phyloP scores from a whole-genome alignment of 805 yeast species.

The Candida nemodendra region DNA sequence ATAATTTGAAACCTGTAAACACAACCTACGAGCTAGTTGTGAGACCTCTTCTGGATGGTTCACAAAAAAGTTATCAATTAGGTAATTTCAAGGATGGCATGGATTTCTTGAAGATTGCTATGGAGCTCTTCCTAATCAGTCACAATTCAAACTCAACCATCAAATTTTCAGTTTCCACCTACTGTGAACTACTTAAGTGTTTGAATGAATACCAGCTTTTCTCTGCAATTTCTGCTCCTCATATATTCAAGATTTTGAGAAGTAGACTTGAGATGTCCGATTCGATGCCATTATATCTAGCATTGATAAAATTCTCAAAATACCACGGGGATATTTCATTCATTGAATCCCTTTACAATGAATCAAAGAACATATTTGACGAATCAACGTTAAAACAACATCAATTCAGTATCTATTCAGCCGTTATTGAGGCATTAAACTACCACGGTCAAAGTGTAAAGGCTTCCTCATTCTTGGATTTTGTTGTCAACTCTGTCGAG shows the following conservation, averaged over 20 bases:
- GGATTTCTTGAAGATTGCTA: conserved; percentile 50
- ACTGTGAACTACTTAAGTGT: conserved; percentile 25
- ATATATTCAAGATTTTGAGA: conserved; percentile 18
- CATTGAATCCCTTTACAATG: conserved; percentile 37
- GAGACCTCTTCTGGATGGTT: conserved; percentile 48
- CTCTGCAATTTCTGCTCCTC: conserved; percentile 14
- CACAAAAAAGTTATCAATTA: conserved; percentile 39
- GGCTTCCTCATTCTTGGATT: conserved; percentile 59
- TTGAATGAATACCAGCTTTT: conserved; percentile 26
- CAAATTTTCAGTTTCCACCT: conserved; percentile 18
- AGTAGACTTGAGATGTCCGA: conserved; percentile 10
- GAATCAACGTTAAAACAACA: conserved; percentile 15
- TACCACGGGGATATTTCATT: conserved; percentile 36
- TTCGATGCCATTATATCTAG: conserved; percentile 33
- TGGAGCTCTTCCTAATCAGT: conserved; percentile 41
- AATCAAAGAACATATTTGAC: conserved; percentile 24
- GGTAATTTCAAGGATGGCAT: conserved; percentile 39
- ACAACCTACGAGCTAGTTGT: conserved; percentile 55
- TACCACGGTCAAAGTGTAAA: conserved; percentile 46
- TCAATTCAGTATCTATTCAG: conserved; percentile 51
- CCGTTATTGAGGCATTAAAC: conserved; percentile 51
- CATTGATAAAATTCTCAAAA: conserved; percentile 40
- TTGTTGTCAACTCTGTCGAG: conserved; percentile 37
- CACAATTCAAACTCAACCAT: conserved; percentile 19
- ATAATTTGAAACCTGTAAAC: conserved; percentile 53